Evolutionary conservation across 2,329 filamentous ascomycete genomes (phyloP).

Genomic region (Ophiostoma novo-ulmi): DNA sequence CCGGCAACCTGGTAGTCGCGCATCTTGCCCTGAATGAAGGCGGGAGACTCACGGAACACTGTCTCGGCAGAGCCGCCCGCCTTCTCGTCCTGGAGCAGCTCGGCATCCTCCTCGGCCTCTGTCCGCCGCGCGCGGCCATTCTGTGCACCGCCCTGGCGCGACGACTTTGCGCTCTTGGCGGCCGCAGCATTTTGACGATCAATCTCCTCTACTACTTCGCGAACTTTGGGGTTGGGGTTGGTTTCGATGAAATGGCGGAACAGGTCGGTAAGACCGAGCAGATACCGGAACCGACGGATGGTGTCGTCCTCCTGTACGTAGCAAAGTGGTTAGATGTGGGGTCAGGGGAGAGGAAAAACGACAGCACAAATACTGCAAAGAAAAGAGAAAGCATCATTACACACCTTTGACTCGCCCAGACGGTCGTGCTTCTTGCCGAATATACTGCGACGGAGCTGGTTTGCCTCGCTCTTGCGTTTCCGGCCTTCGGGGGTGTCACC

Average conservation of each 20-base stretch:
- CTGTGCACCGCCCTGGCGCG: slow-evolving; percentile 77
- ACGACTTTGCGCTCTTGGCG: slow-evolving; percentile 64
- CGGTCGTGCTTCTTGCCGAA: slow-evolving; percentile 93
- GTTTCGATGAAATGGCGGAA: slow-evolving; percentile 99
- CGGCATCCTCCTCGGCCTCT: slow-evolving; percentile 95
- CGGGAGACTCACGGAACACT: slow-evolving; percentile 87
- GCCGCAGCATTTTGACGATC: slow-evolving; percentile 84
- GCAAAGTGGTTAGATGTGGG: slow-evolving; percentile 2
- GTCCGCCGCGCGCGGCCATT: slow-evolving; percentile 78
- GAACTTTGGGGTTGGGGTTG: slow-evolving; percentile 90
- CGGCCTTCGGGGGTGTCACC: slow-evolving; percentile 77
- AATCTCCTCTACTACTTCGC: slow-evolving; percentile 89
- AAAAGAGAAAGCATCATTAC: not conserved
- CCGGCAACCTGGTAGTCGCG: slow-evolving; percentile 95
- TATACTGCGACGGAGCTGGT: slow-evolving; percentile 83
- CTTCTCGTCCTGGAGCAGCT: slow-evolving; percentile 81
- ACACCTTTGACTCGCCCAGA: slow-evolving; percentile 88
- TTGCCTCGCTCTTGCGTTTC: slow-evolving; percentile 78
- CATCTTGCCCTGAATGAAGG: slow-evolving; percentile 85
- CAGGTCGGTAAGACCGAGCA: slow-evolving; percentile 88
- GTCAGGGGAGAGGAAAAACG: slow-evolving; percentile 1
- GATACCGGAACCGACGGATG: slow-evolving; percentile 87
- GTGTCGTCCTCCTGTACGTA: slow-evolving; percentile 77
- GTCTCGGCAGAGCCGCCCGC: slow-evolving; percentile 79
- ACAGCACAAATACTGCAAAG: not conserved